Conservation (phyloP, 495 filamentous ascomycete species). For the Elaphomyces granulatus region DNA sequence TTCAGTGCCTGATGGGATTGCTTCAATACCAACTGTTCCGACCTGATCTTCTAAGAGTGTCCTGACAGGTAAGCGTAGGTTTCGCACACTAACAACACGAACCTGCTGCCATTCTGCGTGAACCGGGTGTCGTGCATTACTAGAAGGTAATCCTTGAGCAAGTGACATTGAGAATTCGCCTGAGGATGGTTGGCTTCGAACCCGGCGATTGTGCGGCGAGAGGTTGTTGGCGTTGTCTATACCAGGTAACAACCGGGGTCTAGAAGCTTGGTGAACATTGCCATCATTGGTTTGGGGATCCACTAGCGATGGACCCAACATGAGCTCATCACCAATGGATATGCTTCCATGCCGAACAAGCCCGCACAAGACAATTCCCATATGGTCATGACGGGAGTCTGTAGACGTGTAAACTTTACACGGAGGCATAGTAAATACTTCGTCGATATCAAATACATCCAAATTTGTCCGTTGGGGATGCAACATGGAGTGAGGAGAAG, state of each 20-base stretch:
- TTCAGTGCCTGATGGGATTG: conserved; percentile 22
- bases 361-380: conserved; percentile 62
- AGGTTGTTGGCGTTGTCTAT: conserved; percentile 7
- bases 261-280: conserved; percentile 10
- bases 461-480: conserved; percentile 21
- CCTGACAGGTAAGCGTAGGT: conserved; percentile 71
- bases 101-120: conserved; percentile 54
- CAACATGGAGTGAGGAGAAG: conserved; percentile 20
- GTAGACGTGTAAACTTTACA: conserved; percentile 29
- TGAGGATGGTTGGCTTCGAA: conserved; percentile 21
- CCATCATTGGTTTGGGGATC: conserved; percentile 17
- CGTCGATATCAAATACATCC: conserved; percentile 75
- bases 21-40: conserved; percentile 72
- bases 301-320: conserved; percentile 60
- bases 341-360: conserved; percentile 66
- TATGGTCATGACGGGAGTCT: conserved; percentile 25
- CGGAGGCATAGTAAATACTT: conserved; percentile 52
- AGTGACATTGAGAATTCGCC: conserved; percentile 21
- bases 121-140: conserved; percentile 14
- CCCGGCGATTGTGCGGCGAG: conserved; percentile 11
- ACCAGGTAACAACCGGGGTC: conserved; percentile 5
- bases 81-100: conserved; percentile 72
- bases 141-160: conserved; percentile 13
- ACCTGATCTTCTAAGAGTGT: conserved; percentile 68
- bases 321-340: conserved; percentile 61